Evolutionary conservation across 2,329 filamentous ascomycete species (phyloP).

Genomic region (Chrysosphaeria jannelii): DNA sequence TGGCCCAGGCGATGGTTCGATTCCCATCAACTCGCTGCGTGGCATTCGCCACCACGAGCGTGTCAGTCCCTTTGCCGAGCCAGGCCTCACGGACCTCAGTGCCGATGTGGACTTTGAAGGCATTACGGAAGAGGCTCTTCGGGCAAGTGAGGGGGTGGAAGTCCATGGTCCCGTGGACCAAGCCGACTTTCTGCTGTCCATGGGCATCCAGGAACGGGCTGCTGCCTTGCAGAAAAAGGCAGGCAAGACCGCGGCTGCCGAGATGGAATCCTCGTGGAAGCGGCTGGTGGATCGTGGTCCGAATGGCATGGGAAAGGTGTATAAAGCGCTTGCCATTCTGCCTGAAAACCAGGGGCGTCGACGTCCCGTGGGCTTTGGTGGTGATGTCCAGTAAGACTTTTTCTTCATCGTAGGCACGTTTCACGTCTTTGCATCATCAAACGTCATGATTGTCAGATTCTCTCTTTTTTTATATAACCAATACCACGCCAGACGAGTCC

Average conservation of each 20-base stretch:
- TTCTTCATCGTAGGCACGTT: conserved; percentile 1
- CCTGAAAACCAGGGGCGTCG: conserved; percentile 48
- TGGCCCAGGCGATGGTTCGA: conserved; percentile 36
- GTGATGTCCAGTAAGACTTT: conserved; percentile 25
- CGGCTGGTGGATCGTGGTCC: conserved; percentile 58
- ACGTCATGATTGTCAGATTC: no score
- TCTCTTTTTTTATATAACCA: no score
- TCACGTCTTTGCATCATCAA: no score
- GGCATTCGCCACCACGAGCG: conserved; percentile 53
- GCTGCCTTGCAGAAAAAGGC: conserved; percentile 13
- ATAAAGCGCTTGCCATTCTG: conserved; percentile 76
- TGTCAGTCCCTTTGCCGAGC: conserved; percentile 50
- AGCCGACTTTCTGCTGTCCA: conserved; percentile 41
- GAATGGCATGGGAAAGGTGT: conserved; percentile 76
- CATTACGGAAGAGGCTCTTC: conserved; percentile 51
- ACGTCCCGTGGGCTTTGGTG: conserved; percentile 76
- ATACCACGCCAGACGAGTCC: no score
- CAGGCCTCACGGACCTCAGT: conserved; percentile 64
- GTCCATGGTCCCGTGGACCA: conserved; percentile 82
- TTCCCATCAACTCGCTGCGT: conserved; percentile 70
- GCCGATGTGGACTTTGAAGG: conserved; percentile 84
- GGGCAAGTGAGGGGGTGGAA: conserved; percentile 52
- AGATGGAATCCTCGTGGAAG: conserved; percentile 46
- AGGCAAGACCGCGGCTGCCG: conserved; percentile 10
- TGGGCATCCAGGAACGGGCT: conserved; percentile 63